These are phyloP conservation scores for Esteya vermicola DNA, from an alignment of 2,329 filamentous ascomycete genomes.

Conservation along the genomic window DNA sequence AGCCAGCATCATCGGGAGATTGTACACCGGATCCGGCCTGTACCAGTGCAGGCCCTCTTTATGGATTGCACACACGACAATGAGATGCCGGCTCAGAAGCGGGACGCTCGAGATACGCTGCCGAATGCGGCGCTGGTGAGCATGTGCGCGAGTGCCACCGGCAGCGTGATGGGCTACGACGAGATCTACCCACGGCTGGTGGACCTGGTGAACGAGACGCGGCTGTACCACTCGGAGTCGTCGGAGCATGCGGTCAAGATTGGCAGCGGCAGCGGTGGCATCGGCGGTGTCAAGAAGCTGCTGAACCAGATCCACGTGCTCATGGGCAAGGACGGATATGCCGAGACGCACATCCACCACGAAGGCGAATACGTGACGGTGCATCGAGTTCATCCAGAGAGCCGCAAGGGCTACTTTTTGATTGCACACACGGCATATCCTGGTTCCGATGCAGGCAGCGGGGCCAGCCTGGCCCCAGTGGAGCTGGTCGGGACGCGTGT, in stretches of 20 bases:
- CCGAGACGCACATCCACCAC: constrained; percentile 93
- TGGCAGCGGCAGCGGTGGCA: constrained; percentile 64
- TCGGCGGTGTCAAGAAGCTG: constrained; percentile 80
- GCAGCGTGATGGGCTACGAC: constrained; percentile 96
- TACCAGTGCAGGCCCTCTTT: constrained; percentile 82
- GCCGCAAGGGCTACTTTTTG: constrained; percentile 84
- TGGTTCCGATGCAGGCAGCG: constrained; percentile 74
- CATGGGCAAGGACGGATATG: constrained; percentile 91
- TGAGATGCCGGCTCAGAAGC: constrained; percentile 86
- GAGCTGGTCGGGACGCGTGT: constrained; percentile 73
- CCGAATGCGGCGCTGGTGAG: constrained; percentile 87
- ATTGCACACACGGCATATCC: constrained; percentile 95
- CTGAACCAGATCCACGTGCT: constrained; percentile 88
- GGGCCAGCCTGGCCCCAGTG: constrained; percentile 64
- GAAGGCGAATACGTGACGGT: constrained; percentile 94
- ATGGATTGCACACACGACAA: constrained; percentile 99
- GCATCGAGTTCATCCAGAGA: constrained; percentile 84
- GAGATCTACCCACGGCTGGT: constrained; percentile 88
- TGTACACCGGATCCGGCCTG: constrained; percentile 70
- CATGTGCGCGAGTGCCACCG: constrained; percentile 90
- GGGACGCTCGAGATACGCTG: constrained; percentile 84
- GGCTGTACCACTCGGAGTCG: constrained; percentile 66
- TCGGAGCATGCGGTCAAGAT: constrained; percentile 42
- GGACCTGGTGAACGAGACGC: constrained; percentile 82
- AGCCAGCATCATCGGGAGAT: constrained; percentile 38